Base-by-base conservation (phyloP, 768 basidiomycete species). In the Macrocybe gigantea region DNA sequence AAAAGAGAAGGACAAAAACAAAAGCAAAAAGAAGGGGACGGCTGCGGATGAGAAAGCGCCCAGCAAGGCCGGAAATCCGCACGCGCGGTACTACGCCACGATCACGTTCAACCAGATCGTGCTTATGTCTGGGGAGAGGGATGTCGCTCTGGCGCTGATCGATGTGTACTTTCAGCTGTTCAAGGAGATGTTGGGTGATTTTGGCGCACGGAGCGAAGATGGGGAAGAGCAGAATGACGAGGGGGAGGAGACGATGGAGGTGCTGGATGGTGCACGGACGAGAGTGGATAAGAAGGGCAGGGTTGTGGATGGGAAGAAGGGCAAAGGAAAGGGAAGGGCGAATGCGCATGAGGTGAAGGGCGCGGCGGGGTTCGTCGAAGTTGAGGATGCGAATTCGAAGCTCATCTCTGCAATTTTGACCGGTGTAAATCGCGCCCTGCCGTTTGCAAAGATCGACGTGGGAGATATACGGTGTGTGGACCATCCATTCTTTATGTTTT, bases 61-160 rank as follows among this genome's bases (percentile, higher is more conserved):
- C 4, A 4, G 22, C 22, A 71, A 69, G 42, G 59, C 64, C 7
- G 73, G 71, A 39, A 83, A 82, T 55, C 69, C 75, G 10, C 93
- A 97, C 64, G 86, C 85, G 0, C 77, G 85, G 43, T 99, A 98
- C 67, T 99, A 97, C 63, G 82, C 91, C 11, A 75, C 87, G 5
- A 92, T 96, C 59, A 96, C 96, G 0, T 83, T 97, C 55, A 97
- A 97, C 63, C 96, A 98, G 66, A 83, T 94, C 49, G 80, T 92
- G 36, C 73, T 97, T 31, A 69, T 74, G 7, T 74, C 78, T 5
- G 69, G 62, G 12, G 93, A 96, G 55, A 72, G 78, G 7, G 80
- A 80, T 0, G 87, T 93, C 7, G 87, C 93, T 10, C 66, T 82
- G 40, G 76, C 80, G 51, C 72, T 97, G 51, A 82, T 97, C 13